Evolutionary conservation across 306 rosid genomes (phyloP).

Genomic region (Myrica gale): DNA sequence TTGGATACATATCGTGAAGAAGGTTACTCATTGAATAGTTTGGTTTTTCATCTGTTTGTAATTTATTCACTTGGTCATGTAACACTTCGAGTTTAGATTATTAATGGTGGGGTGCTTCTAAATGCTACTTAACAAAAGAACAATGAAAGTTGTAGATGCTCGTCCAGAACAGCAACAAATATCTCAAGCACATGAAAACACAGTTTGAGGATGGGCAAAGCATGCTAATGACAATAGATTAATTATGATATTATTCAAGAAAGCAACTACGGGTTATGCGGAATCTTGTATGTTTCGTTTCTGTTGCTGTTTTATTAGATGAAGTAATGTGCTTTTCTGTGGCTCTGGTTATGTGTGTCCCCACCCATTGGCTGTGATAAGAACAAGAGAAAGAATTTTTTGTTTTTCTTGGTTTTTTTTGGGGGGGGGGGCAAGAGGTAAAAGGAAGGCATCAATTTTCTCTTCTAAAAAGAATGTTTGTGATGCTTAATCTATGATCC

Average conservation of each 20-base stretch:
- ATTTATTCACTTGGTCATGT: constrained; percentile 17
- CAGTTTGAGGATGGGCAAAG: neutral
- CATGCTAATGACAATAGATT: neutral
- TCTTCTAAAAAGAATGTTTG: neutral
- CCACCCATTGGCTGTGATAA: neutral
- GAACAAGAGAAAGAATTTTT: neutral
- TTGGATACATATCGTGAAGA: constrained; percentile 12
- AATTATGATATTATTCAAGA: neutral
- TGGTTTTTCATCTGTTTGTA: neutral
- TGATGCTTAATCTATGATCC: neutral
- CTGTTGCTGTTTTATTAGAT: neutral
- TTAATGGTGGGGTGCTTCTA: neutral
- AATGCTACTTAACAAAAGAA: neutral
- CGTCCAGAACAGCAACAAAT: neutral
- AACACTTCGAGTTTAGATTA: neutral
- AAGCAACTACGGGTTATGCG: neutral
- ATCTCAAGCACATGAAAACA: neutral
- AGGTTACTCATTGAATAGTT: neutral
- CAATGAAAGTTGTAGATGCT: neutral
- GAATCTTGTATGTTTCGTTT: neutral
- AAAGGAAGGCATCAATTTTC: neutral
- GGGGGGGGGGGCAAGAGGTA: neutral
- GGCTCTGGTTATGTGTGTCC: neutral
- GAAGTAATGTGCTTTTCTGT: neutral
- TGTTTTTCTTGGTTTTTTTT: too few relatives aligned